Base-by-base conservation (phyloP, 345 rosid genomes). In the Heritiera littoralis region DNA sequence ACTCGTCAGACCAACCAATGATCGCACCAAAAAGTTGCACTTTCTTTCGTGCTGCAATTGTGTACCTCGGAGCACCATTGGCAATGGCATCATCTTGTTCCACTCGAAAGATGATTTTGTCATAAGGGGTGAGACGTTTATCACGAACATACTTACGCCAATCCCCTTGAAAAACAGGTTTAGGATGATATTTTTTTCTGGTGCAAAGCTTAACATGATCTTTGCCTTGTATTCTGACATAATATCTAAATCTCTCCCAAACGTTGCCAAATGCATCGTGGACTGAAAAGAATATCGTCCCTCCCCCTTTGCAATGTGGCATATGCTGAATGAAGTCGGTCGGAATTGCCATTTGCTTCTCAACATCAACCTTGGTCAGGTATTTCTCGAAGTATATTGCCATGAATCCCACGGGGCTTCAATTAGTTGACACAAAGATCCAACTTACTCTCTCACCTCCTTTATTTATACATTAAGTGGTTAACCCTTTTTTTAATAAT, bases 331-430 rank as follows among this genome's bases (percentile, higher is more conserved):
- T 11, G 72, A 66, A 41, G 4, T 66, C 3, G 30, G 14, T 9
- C 9, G 38, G 65, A 60, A 60, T 60, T 10, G 65, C 65, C 65
- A 60, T 60, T 60, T 60, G 65, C 65, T 60, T 60, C 15, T 23
- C 10, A 10, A 58, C 63, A 58, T 58, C 63, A 58, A 58, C 63
- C 0, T 58, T 1, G 0, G 63, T 58, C 1, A 58, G 5, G 32
- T 20, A 8, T 20, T 58, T 58, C 28, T 8, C 63, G 9, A 58
- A 58, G 63, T 20, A 9, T 20, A 5, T 23, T 23, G 28, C 28
- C 28, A 23, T 23, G 28, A 23, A 23, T 23, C 0, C 28, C 28
- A 23, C 28, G 28, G 28, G 0, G 28, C 28, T 23, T 0, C 28
- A 23, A 0, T 23, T 23, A 23, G 28, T 23, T 0, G 28, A 0